Conservation (phyloP, 164 flowering plant genomes). For the Stephania japonica region DNA sequence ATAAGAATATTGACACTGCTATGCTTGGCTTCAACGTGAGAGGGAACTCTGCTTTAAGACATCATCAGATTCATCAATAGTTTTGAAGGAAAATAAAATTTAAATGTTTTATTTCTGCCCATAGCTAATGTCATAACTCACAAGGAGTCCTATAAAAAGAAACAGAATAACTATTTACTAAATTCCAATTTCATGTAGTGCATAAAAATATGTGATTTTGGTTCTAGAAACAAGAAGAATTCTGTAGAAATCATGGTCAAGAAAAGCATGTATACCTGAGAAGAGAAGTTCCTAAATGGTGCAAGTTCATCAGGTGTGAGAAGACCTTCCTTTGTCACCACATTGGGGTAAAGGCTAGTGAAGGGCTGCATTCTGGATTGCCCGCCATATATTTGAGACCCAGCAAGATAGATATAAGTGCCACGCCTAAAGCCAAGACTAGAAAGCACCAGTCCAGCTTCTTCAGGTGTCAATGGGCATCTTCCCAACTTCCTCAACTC, state of each 20-base stretch:
- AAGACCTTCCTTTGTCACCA: constrained; percentile 85
- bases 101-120: background rate
- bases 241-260: background rate
- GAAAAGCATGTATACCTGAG: constrained; percentile 57
- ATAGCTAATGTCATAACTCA: background rate
- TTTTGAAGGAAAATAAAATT: background rate
- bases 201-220: background rate
- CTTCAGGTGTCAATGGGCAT: constrained; percentile 98
- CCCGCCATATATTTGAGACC: constrained; percentile 83
- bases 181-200: background rate
- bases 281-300: constrained; percentile 82
- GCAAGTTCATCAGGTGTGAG: constrained; percentile 79
- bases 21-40: background rate
- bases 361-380: constrained; percentile 63
- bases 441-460: constrained; percentile 85
- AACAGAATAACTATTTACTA: background rate
- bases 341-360: constrained; percentile 66
- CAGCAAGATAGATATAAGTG: constrained; percentile 80
- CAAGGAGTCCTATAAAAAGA: background rate
- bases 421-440: constrained; percentile 61
- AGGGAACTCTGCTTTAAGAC: background rate
- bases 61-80: background rate
- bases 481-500: constrained; percentile 65
- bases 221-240: background rate
- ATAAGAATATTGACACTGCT: background rate